Evolutionary conservation across 768 basidiomycete genomes (phyloP).

Genomic region (Dacryopinax primogenitus): DNA sequence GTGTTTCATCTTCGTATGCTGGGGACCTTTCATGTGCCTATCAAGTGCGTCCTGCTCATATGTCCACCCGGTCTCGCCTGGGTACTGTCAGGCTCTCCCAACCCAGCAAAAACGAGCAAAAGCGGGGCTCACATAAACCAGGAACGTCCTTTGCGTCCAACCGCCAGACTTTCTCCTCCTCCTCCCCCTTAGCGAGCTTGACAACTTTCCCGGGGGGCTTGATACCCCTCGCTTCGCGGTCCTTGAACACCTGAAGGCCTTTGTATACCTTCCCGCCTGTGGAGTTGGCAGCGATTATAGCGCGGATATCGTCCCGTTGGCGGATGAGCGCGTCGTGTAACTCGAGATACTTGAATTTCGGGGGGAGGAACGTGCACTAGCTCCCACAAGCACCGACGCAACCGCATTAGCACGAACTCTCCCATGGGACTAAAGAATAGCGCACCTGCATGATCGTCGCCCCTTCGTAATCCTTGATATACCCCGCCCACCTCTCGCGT

Average conservation of each 20-base stretch:
- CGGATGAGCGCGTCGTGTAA: slow-evolving; percentile 58
- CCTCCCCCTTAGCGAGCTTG: slow-evolving; percentile 11
- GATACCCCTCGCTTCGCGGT: slow-evolving; percentile 31
- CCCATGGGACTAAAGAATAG: not conserved
- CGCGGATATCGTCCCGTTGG: slow-evolving; percentile 54
- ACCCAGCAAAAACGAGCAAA: slow-evolving; percentile 3
- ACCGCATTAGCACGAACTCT: not conserved
- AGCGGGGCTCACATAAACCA: slow-evolving; percentile 53
- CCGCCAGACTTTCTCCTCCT: slow-evolving; percentile 18
- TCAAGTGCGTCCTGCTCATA: slow-evolving; percentile 48
- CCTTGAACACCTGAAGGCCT: slow-evolving; percentile 65
- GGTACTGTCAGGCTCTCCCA: slow-evolving; percentile 14
- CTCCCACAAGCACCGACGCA: not conserved
- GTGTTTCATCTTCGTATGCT: slow-evolving; percentile 49
- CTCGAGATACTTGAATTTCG: slow-evolving; percentile 77
- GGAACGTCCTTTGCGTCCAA: slow-evolving; percentile 70
- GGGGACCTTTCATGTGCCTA: slow-evolving; percentile 40
- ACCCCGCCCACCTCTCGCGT: slow-evolving; percentile 87
- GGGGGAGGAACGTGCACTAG: slow-evolving; percentile 73
- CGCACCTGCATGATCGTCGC: slow-evolving; percentile 87
- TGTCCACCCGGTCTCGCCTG: slow-evolving; percentile 89
- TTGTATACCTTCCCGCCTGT: slow-evolving; percentile 73
- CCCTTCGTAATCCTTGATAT: slow-evolving; percentile 99
- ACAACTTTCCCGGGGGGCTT: slow-evolving; percentile 3
- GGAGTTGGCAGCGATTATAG: slow-evolving; percentile 60